These are phyloP conservation scores for Nyctanthes arbortristis DNA, from an alignment of 257 asterid species.

Conservation along the genomic window DNA sequence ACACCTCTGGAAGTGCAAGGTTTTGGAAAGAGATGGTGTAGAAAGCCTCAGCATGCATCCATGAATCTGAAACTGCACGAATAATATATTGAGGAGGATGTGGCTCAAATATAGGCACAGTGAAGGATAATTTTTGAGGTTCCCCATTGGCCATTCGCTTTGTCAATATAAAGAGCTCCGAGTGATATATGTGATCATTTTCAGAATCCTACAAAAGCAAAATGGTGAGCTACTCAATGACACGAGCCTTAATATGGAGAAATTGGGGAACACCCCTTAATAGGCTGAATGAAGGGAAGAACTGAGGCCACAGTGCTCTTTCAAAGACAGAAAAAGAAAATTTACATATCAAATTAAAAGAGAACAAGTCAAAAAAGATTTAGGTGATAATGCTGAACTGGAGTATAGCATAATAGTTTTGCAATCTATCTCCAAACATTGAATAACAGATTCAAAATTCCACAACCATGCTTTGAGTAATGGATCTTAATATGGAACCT, in stretches of 20 bases:
- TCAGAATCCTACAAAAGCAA: conserved; percentile 77
- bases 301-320: background rate
- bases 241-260: too few species aligned
- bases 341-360: background rate
- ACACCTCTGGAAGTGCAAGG: conserved; percentile 96
- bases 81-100: conserved; percentile 97
- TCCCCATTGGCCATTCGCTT: conserved; percentile 88
- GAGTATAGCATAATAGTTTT: background rate
- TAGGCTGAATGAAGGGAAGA: too few species aligned
- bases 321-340: background rate
- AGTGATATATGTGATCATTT: conserved; percentile 95
- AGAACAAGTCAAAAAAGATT: background rate
- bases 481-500: background rate
- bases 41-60: conserved; percentile 92
- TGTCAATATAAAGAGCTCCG: conserved; percentile 84
- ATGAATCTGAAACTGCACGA: conserved; percentile 93
- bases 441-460: background rate
- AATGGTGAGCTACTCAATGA: conserved; percentile 19
- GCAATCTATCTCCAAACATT: background rate
- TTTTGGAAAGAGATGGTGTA: conserved; percentile 83
- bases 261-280: too few species aligned
- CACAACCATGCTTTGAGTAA: background rate
- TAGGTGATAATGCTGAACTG: background rate
- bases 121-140: conserved; percentile 87
- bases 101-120: conserved; percentile 98